These are phyloP conservation scores for Tulasnella sp. DNA, from an alignment of 768 basidiomycete genomes.

Conservation along the genomic window DNA sequence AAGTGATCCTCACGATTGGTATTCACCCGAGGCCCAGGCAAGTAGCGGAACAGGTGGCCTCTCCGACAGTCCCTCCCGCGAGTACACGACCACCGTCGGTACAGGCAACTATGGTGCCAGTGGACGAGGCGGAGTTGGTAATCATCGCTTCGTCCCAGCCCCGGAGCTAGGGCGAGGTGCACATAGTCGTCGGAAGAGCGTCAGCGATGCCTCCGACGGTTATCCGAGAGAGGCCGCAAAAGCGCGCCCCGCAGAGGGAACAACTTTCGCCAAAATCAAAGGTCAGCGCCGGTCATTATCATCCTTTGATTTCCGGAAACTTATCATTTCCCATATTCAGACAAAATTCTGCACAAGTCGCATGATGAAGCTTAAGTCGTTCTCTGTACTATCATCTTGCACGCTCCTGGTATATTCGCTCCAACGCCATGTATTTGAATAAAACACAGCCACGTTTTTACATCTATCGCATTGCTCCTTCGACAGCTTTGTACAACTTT, in stretches of 20 bases:
- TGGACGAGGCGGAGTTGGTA: conserved; percentile 3
- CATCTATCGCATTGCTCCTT: conserved; percentile 54
- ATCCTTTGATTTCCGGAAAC: not conserved
- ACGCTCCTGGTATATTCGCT: not conserved
- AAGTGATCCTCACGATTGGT: not conserved
- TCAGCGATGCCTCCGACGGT: not conserved
- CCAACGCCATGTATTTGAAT: no score
- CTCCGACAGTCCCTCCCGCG: not conserved
- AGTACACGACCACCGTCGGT: conserved; percentile 10
- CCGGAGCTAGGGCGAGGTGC: not conserved
- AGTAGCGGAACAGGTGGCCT: conserved; percentile 1
- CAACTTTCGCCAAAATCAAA: conserved; percentile 1
- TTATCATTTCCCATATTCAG: not conserved
- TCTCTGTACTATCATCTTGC: not conserved
- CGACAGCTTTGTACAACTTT: conserved; percentile 82
- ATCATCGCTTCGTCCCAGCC: conserved; percentile 1
- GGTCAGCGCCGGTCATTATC: not conserved
- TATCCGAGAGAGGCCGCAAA: not conserved
- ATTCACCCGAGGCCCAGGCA: not conserved
- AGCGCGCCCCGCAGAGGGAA: not conserved
- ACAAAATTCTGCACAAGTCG: not conserved
- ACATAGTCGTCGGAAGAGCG: not conserved
- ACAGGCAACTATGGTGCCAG: conserved; percentile 4
- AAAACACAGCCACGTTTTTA: not conserved
- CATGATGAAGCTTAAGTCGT: not conserved